Conservation (phyloP, 257 asterid genomes). For the Penstemon eatonii region DNA sequence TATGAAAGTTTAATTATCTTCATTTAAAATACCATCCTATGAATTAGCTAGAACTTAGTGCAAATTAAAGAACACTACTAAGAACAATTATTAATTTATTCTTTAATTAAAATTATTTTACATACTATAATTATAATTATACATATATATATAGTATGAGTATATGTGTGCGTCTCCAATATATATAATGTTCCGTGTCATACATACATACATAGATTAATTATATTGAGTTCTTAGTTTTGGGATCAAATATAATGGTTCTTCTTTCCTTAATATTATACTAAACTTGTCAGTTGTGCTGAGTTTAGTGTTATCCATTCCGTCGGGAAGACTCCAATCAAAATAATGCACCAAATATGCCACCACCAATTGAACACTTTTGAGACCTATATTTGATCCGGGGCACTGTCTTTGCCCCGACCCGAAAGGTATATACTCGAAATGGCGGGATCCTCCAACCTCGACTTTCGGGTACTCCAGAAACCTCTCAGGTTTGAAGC, state of each 20-base stretch:
- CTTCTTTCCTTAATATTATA: slow-evolving; percentile 17
- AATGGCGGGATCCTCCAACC: slow-evolving; percentile 1
- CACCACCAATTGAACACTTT: slow-evolving; percentile 18
- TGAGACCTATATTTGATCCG: slow-evolving; percentile 18
- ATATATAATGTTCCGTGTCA: no score
- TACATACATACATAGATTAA: no score
- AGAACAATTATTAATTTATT: no score
- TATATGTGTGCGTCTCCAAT: no score
- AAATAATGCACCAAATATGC: slow-evolving; percentile 22
- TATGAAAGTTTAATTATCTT: no score
- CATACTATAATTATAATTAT: no score
- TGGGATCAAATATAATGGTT: slow-evolving; percentile 28
- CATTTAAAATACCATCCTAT: no score
- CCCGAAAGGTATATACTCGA: slow-evolving; percentile 28
- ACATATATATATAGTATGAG: no score
- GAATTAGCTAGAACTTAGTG: no score
- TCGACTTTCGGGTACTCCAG: slow-evolving; percentile 11
- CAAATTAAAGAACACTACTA: no score
- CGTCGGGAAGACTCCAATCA: slow-evolving; percentile 25
- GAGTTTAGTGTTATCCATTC: neutral
- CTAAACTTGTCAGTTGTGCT: slow-evolving; percentile 14
- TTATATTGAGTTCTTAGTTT: neutral
- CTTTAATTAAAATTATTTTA: no score
- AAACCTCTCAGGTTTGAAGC: slow-evolving; percentile 29
- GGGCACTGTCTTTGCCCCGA: slow-evolving; percentile 30